A percentile compares a stretch with the other conserved stretches of the same genome.
phyloP scores from a whole-genome alignment of 768 basidiomycete genomes.

The Kwoniella shandongensis region DNA sequence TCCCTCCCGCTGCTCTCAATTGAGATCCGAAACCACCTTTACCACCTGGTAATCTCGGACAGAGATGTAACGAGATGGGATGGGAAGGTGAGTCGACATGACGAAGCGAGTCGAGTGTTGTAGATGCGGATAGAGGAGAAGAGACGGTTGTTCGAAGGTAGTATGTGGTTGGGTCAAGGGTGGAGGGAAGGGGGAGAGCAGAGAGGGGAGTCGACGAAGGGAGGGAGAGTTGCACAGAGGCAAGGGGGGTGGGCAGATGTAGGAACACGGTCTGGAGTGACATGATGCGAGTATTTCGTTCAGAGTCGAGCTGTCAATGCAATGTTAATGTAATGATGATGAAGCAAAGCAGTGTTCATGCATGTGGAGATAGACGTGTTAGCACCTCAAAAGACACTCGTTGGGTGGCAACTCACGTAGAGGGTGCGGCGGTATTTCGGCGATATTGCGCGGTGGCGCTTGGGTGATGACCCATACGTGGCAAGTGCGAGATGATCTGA shows the following conservation, averaged over 20 bases:
- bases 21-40: conserved; percentile 98
- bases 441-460: too few relatives aligned
- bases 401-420: too few relatives aligned
- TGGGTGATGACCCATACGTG: too few relatives aligned
- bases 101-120: conserved; percentile 17
- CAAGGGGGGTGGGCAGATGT: conserved; percentile 41
- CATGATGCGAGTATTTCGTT: conserved; percentile 13
- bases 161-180: conserved; percentile 6
- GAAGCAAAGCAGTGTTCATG: too few relatives aligned
- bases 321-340: too few relatives aligned
- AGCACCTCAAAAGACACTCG: too few relatives aligned
- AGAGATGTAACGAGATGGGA: conserved; percentile 61
- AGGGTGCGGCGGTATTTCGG: too few relatives aligned
- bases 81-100: conserved; percentile 3
- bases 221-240: conserved; percentile 21
- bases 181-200: conserved; percentile 8
- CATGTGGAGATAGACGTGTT: too few relatives aligned
- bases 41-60: conserved; percentile 75
- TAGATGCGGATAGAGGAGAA: conserved; percentile 53
- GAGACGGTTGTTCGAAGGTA: conserved; percentile 35
- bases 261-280: conserved; percentile 42
- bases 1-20: conserved; percentile 91
- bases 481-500: too few relatives aligned
- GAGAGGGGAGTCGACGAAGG: conserved; percentile 27
- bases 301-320: too few relatives aligned